phyloP scores from a whole-genome alignment of 768 basidiomycete species.

The Pilatotrama ljubarskyi region DNA sequence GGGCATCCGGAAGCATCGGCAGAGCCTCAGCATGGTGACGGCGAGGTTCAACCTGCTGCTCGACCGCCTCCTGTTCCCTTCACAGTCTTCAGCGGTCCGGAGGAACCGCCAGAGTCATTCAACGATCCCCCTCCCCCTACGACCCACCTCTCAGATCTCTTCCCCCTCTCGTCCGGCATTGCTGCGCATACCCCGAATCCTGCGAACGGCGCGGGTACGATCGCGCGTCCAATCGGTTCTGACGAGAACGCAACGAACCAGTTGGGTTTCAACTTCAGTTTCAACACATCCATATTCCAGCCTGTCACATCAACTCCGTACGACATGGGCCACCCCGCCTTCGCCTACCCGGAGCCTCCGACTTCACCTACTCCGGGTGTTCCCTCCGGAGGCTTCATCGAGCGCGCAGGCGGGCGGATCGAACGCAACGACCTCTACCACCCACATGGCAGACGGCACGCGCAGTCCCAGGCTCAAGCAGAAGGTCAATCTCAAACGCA shows the following conservation, averaged over 20 bases:
- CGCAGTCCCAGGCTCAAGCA: not conserved
- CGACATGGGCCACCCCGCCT: slow-evolving; percentile 9
- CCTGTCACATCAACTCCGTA: slow-evolving; percentile 31
- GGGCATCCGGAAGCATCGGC: not conserved
- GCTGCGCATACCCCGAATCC: slow-evolving; percentile 2
- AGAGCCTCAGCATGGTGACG: not conserved
- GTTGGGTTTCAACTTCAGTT: slow-evolving; percentile 29
- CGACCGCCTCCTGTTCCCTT: slow-evolving; percentile 43
- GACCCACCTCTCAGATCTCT: slow-evolving; percentile 53
- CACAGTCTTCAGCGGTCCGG: slow-evolving; percentile 49
- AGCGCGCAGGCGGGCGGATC: slow-evolving; percentile 27
- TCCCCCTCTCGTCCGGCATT: slow-evolving; percentile 39
- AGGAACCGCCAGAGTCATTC: slow-evolving; percentile 27
- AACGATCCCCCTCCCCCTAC: slow-evolving; percentile 46
- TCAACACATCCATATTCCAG: slow-evolving; percentile 25
- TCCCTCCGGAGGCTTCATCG: slow-evolving; percentile 25
- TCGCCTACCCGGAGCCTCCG: slow-evolving; percentile 49
- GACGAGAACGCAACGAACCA: slow-evolving; percentile 16
- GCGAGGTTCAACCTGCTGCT: not conserved
- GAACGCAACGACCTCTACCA: slow-evolving; percentile 30
- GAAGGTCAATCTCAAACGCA: not conserved
- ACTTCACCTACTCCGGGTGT: slow-evolving; percentile 55
- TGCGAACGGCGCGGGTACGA: not conserved
- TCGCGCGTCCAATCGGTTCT: slow-evolving; percentile 4
- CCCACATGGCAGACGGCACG: slow-evolving; percentile 16